Evolutionary conservation across 345 rosid genomes (phyloP), one percentile per base, ranked within the genome.

Genomic region (Heritiera fomes): DNA sequence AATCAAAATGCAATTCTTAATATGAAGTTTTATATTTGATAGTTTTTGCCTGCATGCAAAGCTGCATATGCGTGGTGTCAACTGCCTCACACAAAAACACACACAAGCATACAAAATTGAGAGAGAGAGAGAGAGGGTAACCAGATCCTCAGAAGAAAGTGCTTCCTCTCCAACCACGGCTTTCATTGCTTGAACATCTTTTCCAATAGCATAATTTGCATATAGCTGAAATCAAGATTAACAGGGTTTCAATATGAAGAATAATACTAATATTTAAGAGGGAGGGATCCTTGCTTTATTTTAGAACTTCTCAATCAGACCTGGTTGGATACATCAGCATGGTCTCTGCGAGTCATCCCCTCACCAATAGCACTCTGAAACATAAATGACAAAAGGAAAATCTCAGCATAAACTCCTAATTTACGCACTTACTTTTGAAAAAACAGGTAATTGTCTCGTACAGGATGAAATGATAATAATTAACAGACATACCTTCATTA

Each of bases 111-210:
- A 56, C 28, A 32, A 50, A 71, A 47, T 10, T 5, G 58, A 50
- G 17, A 49, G 32, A 71, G 78, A 68, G 77, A 72, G 80, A 77
- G 46, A 76, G 83, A 66, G 41, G 53, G 71, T 75, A 65, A 94
- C 98, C 98, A 95, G 85, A 78, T 95, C 98, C 87, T 95, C 98
- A 10, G 98, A 92, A 76, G 98, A 95, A 73, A 95, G 98, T n/a
- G 98, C 98, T 90, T 95, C 98, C 84, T 93, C 98, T 92, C 99
- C 99, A 30, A 95, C 99, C 84, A 95, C 99, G 62, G 98, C 98
- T 86, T 95, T 92, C 99, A 95, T 95, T 64, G 99, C 99, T 85
- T 95, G 97, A 18, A 95, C 98, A 83, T 95, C 99, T 84, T 95
- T 93, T 73, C 98, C 98, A 75, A 93, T 95, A 50, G 99, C 98